A percentile compares a stretch with the other conserved stretches of the same genome.
Evolutionary conservation across 768 basidiomycete genomes (phyloP).

Genomic region (Suillus subalutaceus): DNA sequence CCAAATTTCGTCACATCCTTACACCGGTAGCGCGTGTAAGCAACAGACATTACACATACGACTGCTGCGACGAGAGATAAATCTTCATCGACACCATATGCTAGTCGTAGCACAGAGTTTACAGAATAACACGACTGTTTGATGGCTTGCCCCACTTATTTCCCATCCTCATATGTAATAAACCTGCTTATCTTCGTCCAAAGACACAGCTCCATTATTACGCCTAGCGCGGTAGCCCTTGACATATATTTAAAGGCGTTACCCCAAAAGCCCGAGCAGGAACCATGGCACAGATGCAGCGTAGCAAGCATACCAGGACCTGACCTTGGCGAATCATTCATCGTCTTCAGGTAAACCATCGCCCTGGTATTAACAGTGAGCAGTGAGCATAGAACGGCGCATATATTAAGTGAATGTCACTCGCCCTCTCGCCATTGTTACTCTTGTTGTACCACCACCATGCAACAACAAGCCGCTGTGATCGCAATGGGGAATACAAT

Average conservation of each 20-base stretch:
- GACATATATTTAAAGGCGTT: constrained; percentile 68
- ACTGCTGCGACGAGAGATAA: background rate
- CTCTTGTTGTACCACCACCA: constrained; percentile 83
- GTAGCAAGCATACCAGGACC: constrained; percentile 64
- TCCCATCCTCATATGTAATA: constrained; percentile 81
- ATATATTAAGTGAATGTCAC: constrained; percentile 30
- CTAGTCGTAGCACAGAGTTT: no score
- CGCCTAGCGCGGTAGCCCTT: constrained; percentile 49
- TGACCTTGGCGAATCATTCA: constrained; percentile 31
- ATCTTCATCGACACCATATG: background rate
- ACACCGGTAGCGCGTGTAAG: no score
- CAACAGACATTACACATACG: no score
- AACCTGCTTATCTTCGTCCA: constrained; percentile 89
- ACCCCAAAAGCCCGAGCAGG: constrained; percentile 73
- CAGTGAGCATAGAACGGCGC: constrained; percentile 17
- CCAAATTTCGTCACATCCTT: no score
- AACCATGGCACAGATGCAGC: constrained; percentile 91
- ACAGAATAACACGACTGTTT: background rate
- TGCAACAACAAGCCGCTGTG: constrained; percentile 67
- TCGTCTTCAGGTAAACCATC: constrained; percentile 73
- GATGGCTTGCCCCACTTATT: constrained; percentile 25
- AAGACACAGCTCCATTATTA: constrained; percentile 75
- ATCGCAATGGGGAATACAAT: constrained; percentile 76
- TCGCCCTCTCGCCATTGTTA: constrained; percentile 73
- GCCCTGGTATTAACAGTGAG: constrained; percentile 45